Evolutionary conservation across 2,329 filamentous ascomycete species (phyloP).

Genomic region (Knufia petricola): DNA sequence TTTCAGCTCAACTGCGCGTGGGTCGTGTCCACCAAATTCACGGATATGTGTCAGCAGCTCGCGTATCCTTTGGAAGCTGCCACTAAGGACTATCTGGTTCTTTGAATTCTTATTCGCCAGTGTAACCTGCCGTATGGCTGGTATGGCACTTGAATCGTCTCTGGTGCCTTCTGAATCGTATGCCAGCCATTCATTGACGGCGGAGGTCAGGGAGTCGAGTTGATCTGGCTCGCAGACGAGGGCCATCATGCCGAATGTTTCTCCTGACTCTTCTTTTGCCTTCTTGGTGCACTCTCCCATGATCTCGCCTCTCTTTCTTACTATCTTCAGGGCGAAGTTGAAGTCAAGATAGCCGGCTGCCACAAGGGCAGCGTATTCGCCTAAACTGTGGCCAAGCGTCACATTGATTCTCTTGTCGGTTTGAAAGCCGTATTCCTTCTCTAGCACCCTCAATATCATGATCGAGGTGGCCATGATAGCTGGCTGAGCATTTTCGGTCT

Average conservation of each 20-base stretch:
- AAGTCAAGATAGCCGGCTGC: constrained; percentile 73
- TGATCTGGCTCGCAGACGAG: constrained; percentile 78
- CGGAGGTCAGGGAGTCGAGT: constrained; percentile 57
- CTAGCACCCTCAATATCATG: constrained; percentile 76
- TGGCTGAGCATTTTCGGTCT: constrained; percentile 81
- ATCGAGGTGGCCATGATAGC: constrained; percentile 94
- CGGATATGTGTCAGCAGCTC: constrained; percentile 73
- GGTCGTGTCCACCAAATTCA: constrained; percentile 86
- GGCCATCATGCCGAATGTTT: constrained; percentile 90
- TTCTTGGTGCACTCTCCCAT: constrained; percentile 68
- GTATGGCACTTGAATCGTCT: constrained; percentile 56
- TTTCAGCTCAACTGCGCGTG: constrained; percentile 74
- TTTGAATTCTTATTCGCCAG: constrained; percentile 94
- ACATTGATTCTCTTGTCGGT: constrained; percentile 64
- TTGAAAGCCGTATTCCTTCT: constrained; percentile 72
- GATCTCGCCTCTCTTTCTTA: constrained; percentile 66
- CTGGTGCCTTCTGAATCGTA: constrained; percentile 56
- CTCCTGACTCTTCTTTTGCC: constrained; percentile 58
- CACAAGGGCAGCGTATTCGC: constrained; percentile 85
- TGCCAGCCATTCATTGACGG: constrained; percentile 70
- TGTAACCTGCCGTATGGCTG: constrained; percentile 73
- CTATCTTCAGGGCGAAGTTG: constrained; percentile 65
- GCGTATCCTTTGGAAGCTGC: constrained; percentile 72
- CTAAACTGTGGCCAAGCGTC: constrained; percentile 79
- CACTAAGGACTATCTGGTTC: constrained; percentile 91